These are phyloP conservation scores for Nicotiana sylvestris DNA, from an alignment of 257 asterid genomes.

Conservation along the genomic window DNA sequence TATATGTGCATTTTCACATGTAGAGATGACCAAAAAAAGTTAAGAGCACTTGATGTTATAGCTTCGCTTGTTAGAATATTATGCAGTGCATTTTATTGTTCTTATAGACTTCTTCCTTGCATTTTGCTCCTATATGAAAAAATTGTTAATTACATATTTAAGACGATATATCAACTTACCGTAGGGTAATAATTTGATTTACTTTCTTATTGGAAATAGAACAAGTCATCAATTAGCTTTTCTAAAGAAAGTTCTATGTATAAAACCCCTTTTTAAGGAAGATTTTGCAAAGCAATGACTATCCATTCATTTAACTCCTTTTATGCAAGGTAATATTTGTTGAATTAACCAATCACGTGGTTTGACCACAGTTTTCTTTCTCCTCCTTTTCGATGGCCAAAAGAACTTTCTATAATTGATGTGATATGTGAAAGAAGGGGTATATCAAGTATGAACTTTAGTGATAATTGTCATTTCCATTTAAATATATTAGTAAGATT, in stretches of 20 bases:
- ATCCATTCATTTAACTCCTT: neutral
- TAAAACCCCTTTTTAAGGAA: neutral
- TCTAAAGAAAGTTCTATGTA: neutral
- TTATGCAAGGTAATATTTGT: neutral
- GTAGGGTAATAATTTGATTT: neutral
- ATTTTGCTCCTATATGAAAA: neutral
- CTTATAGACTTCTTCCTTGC: neutral
- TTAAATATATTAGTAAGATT: neutral
- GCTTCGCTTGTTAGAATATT: neutral
- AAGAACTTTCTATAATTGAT: neutral
- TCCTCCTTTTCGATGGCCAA: neutral
- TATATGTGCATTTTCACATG: neutral
- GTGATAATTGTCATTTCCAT: neutral
- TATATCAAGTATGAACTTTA: neutral
- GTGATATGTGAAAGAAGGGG: neutral
- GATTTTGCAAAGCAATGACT: neutral
- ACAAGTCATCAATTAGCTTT: neutral
- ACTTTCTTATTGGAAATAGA: neutral
- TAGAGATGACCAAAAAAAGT: neutral
- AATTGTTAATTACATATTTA: neutral
- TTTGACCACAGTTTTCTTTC: neutral
- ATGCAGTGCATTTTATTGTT: neutral
- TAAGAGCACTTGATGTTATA: neutral
- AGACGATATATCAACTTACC: neutral
- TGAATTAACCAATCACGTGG: slow-evolving; percentile 11